Base-by-base conservation (phyloP, 2,329 filamentous ascomycete species). In the Aspergillus sp. region DNA sequence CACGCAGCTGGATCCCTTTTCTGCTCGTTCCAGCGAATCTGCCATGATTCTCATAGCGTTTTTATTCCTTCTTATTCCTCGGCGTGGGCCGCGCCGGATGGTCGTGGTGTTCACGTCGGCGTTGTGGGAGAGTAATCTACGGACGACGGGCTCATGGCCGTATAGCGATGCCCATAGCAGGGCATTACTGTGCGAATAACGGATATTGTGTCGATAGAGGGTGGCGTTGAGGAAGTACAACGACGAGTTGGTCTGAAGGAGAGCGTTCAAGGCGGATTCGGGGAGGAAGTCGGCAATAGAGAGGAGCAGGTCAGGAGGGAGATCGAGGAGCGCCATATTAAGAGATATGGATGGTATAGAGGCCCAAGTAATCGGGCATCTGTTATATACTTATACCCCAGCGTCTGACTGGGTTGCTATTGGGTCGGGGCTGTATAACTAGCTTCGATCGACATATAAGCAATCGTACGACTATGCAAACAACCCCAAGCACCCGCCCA, bases 81-180 rank as follows among this genome's bases (percentile, higher is more conserved):
- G 25, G 3, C 25, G 25, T 4, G 25, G 25, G 25, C 25, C 25
- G 10, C 25, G 37, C 1, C 17, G 19, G 37, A 39, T 20, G 7
- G 37, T 12, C 23, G 19, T 48, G 4, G 44, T 44, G 15, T 49
- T 50, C 12, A 52, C 37, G 35, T 60, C 53, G 20, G 55, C 49
- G 20, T 53, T 49, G 13, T 54, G 53, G 22, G 44, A 35, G 33
- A 60, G 47, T 10, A 49, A 46, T 33, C 49, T 45, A 6, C 43
- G 42, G 9, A 49, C 53, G 17, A 51, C 59, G 13, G 17, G 27
- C 12, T 22, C 12, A 5, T 32, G 41, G 30, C 56, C 50, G 30
- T 51, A 38, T 12, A 35, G 47, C 20, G 56, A 52, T 27, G 59
- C 56, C 58, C 57, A 58, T 13, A 49, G 44, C n/a, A 62, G 45